These are phyloP conservation scores for Citrus maxima DNA, from an alignment of 345 rosid genomes.

Conservation along the genomic window DNA sequence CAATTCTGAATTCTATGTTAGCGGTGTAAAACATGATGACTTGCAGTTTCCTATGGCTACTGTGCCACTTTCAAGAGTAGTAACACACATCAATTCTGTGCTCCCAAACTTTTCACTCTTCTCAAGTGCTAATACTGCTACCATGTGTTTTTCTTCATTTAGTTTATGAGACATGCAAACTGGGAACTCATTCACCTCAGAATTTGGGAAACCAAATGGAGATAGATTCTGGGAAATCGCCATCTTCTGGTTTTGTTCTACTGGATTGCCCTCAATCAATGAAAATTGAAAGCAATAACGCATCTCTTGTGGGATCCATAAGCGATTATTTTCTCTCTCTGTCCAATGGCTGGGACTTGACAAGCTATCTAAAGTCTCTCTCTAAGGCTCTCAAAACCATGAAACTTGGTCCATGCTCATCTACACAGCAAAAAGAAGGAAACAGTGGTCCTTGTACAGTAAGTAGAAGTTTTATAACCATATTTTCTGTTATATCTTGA, in stretches of 20 bases:
- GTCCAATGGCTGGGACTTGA: constrained; percentile 97
- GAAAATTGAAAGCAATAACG: constrained; percentile 92
- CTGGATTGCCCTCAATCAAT: constrained; percentile 97
- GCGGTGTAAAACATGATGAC: neutral
- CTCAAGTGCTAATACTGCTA: neutral
- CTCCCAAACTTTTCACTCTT: neutral
- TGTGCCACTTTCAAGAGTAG: neutral
- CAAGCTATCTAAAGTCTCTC: constrained; percentile 91
- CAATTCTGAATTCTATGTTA: neutral
- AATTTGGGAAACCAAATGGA: constrained; percentile 84
- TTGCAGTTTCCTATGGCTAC: neutral
- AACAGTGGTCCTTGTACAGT: constrained; percentile 71
- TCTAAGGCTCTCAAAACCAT: constrained; percentile 81
- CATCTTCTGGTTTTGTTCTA: constrained; percentile 77
- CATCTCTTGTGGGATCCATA: constrained; percentile 94
- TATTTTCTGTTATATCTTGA: constrained; percentile 1
- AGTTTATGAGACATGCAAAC: constrained; percentile 94
- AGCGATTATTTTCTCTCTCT: constrained; percentile 96
- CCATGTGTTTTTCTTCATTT: constrained; percentile 6
- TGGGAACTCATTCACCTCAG: constrained; percentile 92
- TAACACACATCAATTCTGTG: neutral
- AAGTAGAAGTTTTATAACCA: constrained; percentile 24
- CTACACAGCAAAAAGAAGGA: constrained; percentile 86
- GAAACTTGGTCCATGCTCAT: constrained; percentile 59
- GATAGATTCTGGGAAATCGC: constrained; percentile 62